These are phyloP conservation scores for Ceratobasidium sp. DNA, from an alignment of 1,284 basidiomycete genomes.

Conservation along the genomic window DNA sequence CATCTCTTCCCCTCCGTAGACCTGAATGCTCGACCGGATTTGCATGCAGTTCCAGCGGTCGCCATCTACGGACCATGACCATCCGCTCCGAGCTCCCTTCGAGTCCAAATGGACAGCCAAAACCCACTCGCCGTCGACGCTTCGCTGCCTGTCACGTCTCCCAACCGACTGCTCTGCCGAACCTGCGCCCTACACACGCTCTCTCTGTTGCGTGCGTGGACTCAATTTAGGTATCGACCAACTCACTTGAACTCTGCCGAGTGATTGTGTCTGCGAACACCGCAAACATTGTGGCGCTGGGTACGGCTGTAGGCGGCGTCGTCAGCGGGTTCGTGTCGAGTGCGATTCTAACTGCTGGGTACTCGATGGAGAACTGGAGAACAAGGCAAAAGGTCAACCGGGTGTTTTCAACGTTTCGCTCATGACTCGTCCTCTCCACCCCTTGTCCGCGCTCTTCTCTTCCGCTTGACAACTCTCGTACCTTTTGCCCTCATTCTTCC, in stretches of 20 bases:
- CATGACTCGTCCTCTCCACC: not conserved
- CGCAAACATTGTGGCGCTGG: not conserved
- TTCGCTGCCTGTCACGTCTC: not conserved
- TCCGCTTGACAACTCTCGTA: not conserved
- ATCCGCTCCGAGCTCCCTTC: not conserved
- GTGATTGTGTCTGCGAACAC: not conserved
- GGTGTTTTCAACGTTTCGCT: conserved; percentile 3
- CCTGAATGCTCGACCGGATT: not conserved
- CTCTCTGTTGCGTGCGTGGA: not conserved
- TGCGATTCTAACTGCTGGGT: not conserved
- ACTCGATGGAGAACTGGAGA: conserved; percentile 3
- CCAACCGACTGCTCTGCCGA: conserved; percentile 12
- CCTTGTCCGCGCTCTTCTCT: not conserved
- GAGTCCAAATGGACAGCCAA: not conserved
- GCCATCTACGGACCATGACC: conserved; percentile 19
- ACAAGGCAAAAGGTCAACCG: conserved; percentile 26
- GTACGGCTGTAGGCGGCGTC: conserved; percentile 8
- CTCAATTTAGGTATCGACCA: not conserved
- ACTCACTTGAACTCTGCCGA: not conserved
- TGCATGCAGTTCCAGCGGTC: not conserved
- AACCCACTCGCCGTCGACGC: conserved; percentile 5
- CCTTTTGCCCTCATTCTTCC: not conserved
- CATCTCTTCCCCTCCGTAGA: not conserved
- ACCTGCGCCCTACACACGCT: not conserved
- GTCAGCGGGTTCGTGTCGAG: conserved; percentile 4